Evolutionary conservation across 2,329 filamentous ascomycete species (phyloP), one percentile per base, ranked within the genome.

Genomic region (Sphaerulina populicola): DNA sequence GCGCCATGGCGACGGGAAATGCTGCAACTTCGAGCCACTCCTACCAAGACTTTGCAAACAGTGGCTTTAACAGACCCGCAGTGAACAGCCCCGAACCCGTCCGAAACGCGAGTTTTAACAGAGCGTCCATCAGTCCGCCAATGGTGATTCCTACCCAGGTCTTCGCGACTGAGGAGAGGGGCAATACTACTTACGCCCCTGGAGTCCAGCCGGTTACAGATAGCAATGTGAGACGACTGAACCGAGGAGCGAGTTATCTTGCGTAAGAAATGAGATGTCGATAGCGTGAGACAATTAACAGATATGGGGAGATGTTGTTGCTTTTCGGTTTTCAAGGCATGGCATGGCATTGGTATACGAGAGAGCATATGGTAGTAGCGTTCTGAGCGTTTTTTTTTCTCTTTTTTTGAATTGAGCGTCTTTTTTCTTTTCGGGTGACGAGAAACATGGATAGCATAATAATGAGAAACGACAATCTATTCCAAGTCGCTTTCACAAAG

Each of bases 241-340:
- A 45, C 27, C 45, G 51, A 11, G 51, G 51, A 9, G 36, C 51
- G 6, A 53, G 51, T 18, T 54, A 54, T 42, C 44, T 46, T 4
- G 50, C 53, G 21, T 55, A 44, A 45, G 40, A 29, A 39, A 9
- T 9, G 18, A 39, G 8, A 15, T n/a, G 21, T 39, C 37, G 37
- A 39, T 14, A 39, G 37, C 1, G 6, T 27, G 5, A 7, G 23
- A 27, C 23, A 7, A 7, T 4, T 27, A 7, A 27, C 23, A 27
- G 23, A 27, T 7, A 27, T 27, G 23, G 4, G 18, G 18, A 18
- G 23, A 27, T 1, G 23, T 27, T 6, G 4, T 27, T 3, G 23
- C 23, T 27, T 27, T 27, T 27, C 5, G 5, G 2, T 5, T 14
- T 9, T 14, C 4, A 10, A 39, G 37, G 37, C 37, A 14, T 39